Base-by-base conservation (phyloP, 2,329 filamentous ascomycete genomes). In the Dendryphion nanum region DNA sequence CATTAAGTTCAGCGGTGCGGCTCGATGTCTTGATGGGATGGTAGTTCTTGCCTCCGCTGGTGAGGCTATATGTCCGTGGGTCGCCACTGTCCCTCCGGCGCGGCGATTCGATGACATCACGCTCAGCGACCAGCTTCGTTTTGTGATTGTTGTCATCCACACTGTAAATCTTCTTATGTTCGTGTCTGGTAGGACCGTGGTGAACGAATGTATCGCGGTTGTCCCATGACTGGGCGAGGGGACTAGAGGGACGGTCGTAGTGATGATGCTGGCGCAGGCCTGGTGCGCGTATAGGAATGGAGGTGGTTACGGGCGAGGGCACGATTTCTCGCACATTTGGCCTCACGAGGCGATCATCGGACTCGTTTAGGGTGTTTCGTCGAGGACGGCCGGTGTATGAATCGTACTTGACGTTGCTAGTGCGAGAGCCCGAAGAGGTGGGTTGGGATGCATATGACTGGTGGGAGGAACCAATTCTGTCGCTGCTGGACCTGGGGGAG, bases 111-210 rank as follows among this genome's bases (percentile, higher is more conserved):
- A 64, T 29, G 38, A 62, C 45, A 21, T 69, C 62, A 29, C 59
- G 57, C 35, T 67, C 65, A n/a, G 63, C 58, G 15, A 64, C 56
- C 21, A 64, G 51, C 48, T 58, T 59, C 18, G 63, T 55, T 8
- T 60, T 51, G 36, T 66, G 62, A 42, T 63, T 62, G 40, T 62
- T 61, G 37, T 73, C 68, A 35, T 73, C 71, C 8, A 75, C 66
- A 44, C 68, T 72, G 55, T 75, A 75, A 17, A 74, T 59, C 48
- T 71, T 72, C 53, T 71, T 73, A 47, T 73, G 70, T 19, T 66
- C 61, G 5, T 50, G 46, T 20, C 57, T 55, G 17, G 57, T 45
- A 6, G 50, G 42, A 6, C 33, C 38, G 13, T 68, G 64, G 2
- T 63, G 65, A 35, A 70, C 59, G 52, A 68, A 71, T 24, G 45